These are phyloP conservation scores for Backusella circina DNA, from an alignment of 192 early-diverging fungal species.

Conservation along the genomic window DNA sequence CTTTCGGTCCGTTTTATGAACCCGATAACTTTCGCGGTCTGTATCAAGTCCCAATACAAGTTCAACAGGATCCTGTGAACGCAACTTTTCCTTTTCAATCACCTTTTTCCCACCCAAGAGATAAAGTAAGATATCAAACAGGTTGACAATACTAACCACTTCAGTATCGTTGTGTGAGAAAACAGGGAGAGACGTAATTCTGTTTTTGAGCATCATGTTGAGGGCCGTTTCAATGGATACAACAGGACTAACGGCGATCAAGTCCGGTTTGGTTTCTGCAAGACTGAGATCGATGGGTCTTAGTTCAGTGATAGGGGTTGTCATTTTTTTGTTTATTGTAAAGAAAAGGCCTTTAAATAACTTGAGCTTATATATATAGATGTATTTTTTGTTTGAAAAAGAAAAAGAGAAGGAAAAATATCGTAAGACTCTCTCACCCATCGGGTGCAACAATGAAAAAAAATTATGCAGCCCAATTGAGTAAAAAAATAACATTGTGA, in stretches of 20 bases:
- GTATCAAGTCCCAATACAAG: slow-evolving; percentile 40
- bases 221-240: slow-evolving; percentile 49
- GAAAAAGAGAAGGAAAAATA: too few relatives aligned
- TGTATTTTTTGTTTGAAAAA: too few relatives aligned
- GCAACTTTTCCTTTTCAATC: slow-evolving; percentile 26
- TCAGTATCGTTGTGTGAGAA: slow-evolving; percentile 45
- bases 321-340: not conserved
- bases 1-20: slow-evolving; percentile 29
- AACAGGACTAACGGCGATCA: slow-evolving; percentile 45
- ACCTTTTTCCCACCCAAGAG: slow-evolving; percentile 20
- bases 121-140: slow-evolving; percentile 51
- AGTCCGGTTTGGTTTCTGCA: slow-evolving; percentile 9
- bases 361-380: too few relatives aligned
- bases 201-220: slow-evolving; percentile 39
- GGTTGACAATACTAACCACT: slow-evolving; percentile 49
- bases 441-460: too few relatives aligned
- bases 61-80: slow-evolving; percentile 33
- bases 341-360: not conserved
- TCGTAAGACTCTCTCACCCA: too few relatives aligned
- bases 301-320: slow-evolving; percentile 10
- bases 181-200: slow-evolving; percentile 52
- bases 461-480: too few relatives aligned
- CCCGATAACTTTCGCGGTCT: slow-evolving; percentile 41
- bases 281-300: slow-evolving; percentile 24
- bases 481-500: too few relatives aligned